Evolutionary conservation across 208 protist species (phyloP), one percentile per base, ranked within the genome.

Genomic region (Acanthamoeba culbertsoni): DNA sequence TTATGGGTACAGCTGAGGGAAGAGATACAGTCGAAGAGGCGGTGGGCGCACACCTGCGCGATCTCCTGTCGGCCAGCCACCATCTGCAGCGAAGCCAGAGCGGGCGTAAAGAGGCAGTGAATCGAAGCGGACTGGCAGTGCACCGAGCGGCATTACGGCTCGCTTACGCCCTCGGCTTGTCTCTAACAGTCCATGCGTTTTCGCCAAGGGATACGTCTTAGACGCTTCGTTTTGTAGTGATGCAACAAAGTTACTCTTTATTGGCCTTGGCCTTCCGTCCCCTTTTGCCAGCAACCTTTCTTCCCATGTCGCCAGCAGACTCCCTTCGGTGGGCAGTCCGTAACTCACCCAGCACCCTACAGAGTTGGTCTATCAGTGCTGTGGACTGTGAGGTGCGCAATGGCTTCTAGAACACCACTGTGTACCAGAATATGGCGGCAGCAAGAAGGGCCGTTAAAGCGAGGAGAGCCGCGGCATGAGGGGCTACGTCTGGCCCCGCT

Each of bases 381-480:
- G 33, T 12, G 16, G n/a, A 35, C 5, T 20, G 63, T 33, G 35
- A 1, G 63, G n/a, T 8, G 33, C 31, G 33, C 63, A 75, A 75
- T n/a, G 63, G 10, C n/a, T 23, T 16, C 7, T 10, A 26, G 31
- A 26, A 8, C 33, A 5, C 33, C 33, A 43, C 4, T 6, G 4
- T 2, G 68, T 18, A 82, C 71, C 71, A 82, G 43, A 53, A 45
- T 35, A 82, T 35, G 71, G 71, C 45, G n/a, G 20, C 71, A 7
- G 71, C 1, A 23, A 82, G 71, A 43, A 82, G 71, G 71, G 71
- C 71, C 5, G 71, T 82, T 16, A 82, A 43, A 43, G 42, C 71
- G n/a, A 82, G 71, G 71, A 82, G 71, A 26, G 42, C 71, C n/a
- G 35, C n/a, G 43, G 71, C 71, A 31, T 82, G 71, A n/a, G 71